Conservation (phyloP, 2,329 filamentous ascomycete species). For the Colletotrichum liaoningense region DNA sequence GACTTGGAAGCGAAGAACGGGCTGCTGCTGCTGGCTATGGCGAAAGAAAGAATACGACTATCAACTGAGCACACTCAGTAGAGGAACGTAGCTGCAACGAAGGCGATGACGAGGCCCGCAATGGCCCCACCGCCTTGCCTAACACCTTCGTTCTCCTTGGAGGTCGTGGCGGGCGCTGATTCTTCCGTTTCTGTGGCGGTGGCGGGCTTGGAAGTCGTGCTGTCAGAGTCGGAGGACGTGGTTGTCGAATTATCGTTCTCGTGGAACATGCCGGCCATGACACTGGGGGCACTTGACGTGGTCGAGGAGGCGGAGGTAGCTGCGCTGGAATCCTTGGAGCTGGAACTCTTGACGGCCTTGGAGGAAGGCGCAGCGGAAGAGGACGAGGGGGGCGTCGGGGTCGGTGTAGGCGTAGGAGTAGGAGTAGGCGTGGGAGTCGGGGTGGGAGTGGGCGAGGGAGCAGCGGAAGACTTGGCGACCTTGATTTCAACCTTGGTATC, state of each 20-base stretch:
- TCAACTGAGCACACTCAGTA: constrained; percentile 44
- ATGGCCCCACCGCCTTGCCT: constrained; percentile 63
- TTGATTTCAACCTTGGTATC: constrained; percentile 28
- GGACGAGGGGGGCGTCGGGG: constrained; percentile 44
- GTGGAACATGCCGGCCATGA: constrained; percentile 63
- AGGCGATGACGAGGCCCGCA: constrained; percentile 65
- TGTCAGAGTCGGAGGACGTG: constrained; percentile 38
- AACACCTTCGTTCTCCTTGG: constrained; percentile 59
- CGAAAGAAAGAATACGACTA: constrained; percentile 36
- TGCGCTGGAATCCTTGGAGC: constrained; percentile 11
- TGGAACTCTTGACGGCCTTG: constrained; percentile 20
- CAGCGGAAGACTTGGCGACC: constrained; percentile 33
- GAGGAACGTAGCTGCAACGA: constrained; percentile 64
- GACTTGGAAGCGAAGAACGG: constrained; percentile 31
- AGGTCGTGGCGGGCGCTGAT: constrained; percentile 44
- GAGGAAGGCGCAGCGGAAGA: constrained; percentile 39
- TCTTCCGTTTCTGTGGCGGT: constrained; percentile 41
- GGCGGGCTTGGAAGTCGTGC: constrained; percentile 40
- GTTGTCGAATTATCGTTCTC: constrained; percentile 56
- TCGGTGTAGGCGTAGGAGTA: constrained; percentile 40
- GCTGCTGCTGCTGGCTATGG: constrained; percentile 25
- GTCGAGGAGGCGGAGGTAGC: constrained; percentile 1
- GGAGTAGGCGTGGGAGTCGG: constrained; percentile 38
- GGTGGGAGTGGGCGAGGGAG: constrained; percentile 33
- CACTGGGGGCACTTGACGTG: constrained; percentile 39